Evolutionary conservation across 257 asterid genomes (phyloP), one percentile per base, ranked within the genome.

Genomic region (Fraxinus excelsior): DNA sequence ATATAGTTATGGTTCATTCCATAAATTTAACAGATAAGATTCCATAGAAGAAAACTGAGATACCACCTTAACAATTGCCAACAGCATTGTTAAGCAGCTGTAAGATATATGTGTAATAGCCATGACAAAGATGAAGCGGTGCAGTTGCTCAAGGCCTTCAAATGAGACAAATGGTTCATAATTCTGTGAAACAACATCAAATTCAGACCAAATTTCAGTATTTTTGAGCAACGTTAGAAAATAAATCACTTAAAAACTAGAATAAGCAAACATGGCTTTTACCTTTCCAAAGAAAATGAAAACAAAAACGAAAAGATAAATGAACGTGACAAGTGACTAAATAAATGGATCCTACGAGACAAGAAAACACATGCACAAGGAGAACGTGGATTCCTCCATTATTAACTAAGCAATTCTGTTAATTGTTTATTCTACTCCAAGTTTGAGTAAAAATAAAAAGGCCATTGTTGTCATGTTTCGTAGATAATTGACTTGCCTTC

Each of bases 131-230:
- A 96, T 93, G 91, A 96, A 96, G 62, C 99, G 91, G 76, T 96
- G 98, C 76, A 96, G 97, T 77, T 96, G 97, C 89, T 96, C 99
- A 37, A 96, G 97, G 80, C 98, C 99, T 89, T 96, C 99, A 80
- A 91, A 91, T 12, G 99, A 96, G 71, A 93, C 91, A 82, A 96
- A 96, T 3, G 99, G 97, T 74, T 96, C 99, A 32, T 90, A 79
- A 78, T 86, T 79, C 99, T 96, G 98, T 84, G 34, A 14, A 26
- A 60, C 51, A 51, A 82, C 72, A 72, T 25, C 58, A 40, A 74
- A 66, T 38, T 60, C 21, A n/a, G 64, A 42, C 31, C 34, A 31
- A 31, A 31, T 31, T 31, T 12, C 68, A 58, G 58, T 34, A 67
- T 64, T 34, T 56, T 49, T 58, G 32, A 6, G 49, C 18, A 51